Base-by-base conservation (phyloP, 1,139 yeast species). In the Magnusiomyces fungicola region DNA sequence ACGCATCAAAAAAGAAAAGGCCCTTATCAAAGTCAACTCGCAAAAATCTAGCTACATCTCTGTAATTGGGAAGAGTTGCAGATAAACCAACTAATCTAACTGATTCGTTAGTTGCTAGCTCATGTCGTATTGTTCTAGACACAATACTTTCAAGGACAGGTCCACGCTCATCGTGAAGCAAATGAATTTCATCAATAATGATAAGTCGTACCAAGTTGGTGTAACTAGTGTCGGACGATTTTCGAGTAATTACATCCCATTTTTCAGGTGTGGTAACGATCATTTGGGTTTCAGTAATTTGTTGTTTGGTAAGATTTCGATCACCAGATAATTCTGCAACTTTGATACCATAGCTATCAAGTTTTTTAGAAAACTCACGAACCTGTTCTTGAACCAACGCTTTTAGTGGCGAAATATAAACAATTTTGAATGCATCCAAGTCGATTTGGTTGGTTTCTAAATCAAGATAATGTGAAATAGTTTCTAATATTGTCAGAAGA, bases 331-430 rank as follows among this genome's bases (percentile, higher is more conserved):
- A 71, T 66, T 92, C 98, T 46, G 82, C 80, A 1, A 90, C 97
- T 14, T 71, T 76, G 3, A 89, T 71, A 1, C 90, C 95, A 58
- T 75, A 80, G 18, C 76, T 76, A 0, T 75, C 73, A 34, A 92
- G 69, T 54, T 95, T 72, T 61, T 89, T 74, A 53, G 80, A 79
- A 57, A 92, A 86, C 61, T 89, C 96, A 50, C 95, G 73, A 55
- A 87, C 95, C 64, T 90, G 97, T 63, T 92, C 98, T 59, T 89
- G 96, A 0, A 90, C 98, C 62, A 92, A 75, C 0, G 98, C 97
- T 60, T 90, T 92, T 53, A 92, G 69, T 0, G 98, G 98, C 0
- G 98, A 97, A 53, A 92, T 81, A 62, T 90, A 92, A 0, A 92
- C 92, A 34, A 88, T 79, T 63, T 89, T 89, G 64, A 85, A 86